These are phyloP conservation scores for Austroboletus niveus DNA, from an alignment of 1,284 basidiomycete species.

Conservation along the genomic window DNA sequence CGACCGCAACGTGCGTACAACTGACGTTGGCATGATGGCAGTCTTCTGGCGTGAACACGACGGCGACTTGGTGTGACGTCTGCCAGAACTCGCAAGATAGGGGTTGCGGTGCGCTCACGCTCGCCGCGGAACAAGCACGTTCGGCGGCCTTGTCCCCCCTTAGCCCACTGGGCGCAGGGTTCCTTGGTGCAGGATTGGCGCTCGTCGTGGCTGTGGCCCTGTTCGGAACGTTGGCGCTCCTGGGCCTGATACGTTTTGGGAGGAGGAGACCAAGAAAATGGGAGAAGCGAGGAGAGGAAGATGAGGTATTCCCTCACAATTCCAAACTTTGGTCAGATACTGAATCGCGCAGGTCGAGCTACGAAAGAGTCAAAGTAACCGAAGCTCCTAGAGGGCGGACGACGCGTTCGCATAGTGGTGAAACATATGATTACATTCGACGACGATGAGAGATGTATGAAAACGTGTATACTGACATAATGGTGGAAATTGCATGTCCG, in stretches of 20 bases:
- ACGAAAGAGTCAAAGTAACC: conserved; percentile 13
- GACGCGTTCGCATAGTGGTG: not conserved
- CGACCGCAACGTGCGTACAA: not conserved
- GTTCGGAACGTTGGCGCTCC: conserved; percentile 41
- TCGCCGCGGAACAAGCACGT: conserved; percentile 35
- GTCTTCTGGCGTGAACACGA: conserved; percentile 51
- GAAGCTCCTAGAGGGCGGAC: conserved; percentile 2
- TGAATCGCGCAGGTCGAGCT: conserved; percentile 25
- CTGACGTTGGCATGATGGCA: conserved; percentile 16
- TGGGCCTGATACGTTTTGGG: conserved; percentile 46
- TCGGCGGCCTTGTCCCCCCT: conserved; percentile 39
- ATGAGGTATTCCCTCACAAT: conserved; percentile 17
- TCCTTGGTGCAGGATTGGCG: conserved; percentile 62
- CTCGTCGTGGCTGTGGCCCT: conserved; percentile 42
- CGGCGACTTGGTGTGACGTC: conserved; percentile 55
- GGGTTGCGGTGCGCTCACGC: conserved; percentile 52
- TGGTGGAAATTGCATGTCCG: conserved; percentile 14
- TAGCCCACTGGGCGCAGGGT: conserved; percentile 59
- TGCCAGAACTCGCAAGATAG: conserved; percentile 56
- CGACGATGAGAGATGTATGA: conserved; percentile 7
- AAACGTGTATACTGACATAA: conserved; percentile 19
- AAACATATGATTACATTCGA: conserved; percentile 2
- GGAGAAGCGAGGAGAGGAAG: conserved; percentile 6
- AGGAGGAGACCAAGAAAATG: conserved; percentile 19
- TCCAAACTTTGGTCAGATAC: not conserved